phyloP scores from a whole-genome alignment of 768 basidiomycete genomes.

The Rhodotorula sphaerocarpa region DNA sequence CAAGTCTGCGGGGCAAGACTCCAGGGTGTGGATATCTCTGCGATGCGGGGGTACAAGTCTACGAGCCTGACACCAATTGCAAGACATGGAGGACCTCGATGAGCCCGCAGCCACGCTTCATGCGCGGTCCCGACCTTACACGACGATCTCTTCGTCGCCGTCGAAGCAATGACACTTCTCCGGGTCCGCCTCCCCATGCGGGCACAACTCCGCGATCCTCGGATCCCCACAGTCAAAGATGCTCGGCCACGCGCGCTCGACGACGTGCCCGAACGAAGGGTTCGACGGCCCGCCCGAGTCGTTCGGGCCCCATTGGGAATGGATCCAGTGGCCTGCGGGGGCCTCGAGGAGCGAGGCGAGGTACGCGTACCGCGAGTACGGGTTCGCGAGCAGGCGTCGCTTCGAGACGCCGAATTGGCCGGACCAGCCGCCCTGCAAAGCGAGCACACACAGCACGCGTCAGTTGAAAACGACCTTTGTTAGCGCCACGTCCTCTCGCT shows the following conservation, averaged over 20 bases:
- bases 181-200: conserved; percentile 15
- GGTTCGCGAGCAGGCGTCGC: conserved; percentile 39
- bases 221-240: conserved; percentile 39
- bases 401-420: conserved; percentile 41
- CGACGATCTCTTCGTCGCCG: too few species aligned
- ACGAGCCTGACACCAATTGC: too few species aligned
- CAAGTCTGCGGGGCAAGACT: too few species aligned
- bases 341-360: conserved; percentile 15
- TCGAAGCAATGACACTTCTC: conserved; percentile 39
- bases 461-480: not conserved
- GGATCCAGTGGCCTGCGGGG: conserved; percentile 27
- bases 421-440: conserved; percentile 41
- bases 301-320: conserved; percentile 34
- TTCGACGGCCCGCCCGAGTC: conserved; percentile 31
- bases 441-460: too few species aligned
- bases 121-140: too few species aligned
- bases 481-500: too few species aligned
- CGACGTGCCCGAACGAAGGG: conserved; percentile 37
- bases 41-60: too few species aligned
- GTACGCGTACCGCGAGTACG: conserved; percentile 31
- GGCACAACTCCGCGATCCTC: conserved; percentile 30
- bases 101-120: too few species aligned
- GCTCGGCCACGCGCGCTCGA: conserved; percentile 41
- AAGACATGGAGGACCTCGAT: too few species aligned
- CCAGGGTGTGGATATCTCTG: too few species aligned